Percentiles rank a stretch among this genome's conserved stretches.
Conservation (phyloP, 2,329 filamentous ascomycete genomes). For the Neonectria magnoliae region DNA sequence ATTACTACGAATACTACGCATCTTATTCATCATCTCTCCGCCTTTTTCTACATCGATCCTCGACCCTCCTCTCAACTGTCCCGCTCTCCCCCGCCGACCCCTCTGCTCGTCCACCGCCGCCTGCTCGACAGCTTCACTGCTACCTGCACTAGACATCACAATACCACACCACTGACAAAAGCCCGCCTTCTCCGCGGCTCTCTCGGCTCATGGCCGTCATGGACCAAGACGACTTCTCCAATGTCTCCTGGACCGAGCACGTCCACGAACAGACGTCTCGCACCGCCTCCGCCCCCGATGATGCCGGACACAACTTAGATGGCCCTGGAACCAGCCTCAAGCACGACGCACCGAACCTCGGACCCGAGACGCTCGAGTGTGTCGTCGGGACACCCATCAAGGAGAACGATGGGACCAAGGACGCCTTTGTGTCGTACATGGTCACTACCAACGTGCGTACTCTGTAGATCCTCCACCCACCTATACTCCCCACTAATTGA, state of each 20-base stretch:
- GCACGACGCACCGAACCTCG: constrained; percentile 70
- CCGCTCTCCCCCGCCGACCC: neutral
- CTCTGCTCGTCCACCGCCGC: neutral
- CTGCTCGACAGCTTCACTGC: neutral
- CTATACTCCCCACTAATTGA: constrained; percentile 12
- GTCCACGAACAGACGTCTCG: constrained; percentile 51
- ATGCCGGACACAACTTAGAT: constrained; percentile 50
- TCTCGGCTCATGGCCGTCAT: constrained; percentile 51
- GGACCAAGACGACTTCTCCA: constrained; percentile 79
- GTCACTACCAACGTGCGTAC: constrained; percentile 83
- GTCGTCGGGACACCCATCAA: constrained; percentile 86
- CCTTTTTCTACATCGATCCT: neutral
- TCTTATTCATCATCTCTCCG: neutral
- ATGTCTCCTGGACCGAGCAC: constrained; percentile 80
- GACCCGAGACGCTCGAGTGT: constrained; percentile 83
- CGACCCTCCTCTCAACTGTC: neutral
- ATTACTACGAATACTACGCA: neutral
- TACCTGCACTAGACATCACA: neutral
- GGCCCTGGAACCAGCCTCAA: constrained; percentile 60
- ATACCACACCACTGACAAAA: neutral
- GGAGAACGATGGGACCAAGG: constrained; percentile 96
- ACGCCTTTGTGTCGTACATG: constrained; percentile 94
- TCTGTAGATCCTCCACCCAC: neutral
- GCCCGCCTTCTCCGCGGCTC: constrained; percentile 2
- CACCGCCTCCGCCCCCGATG: constrained; percentile 35